Conservation (phyloP, 192 early-diverging fungal species). For the Umbelopsis sp. region DNA sequence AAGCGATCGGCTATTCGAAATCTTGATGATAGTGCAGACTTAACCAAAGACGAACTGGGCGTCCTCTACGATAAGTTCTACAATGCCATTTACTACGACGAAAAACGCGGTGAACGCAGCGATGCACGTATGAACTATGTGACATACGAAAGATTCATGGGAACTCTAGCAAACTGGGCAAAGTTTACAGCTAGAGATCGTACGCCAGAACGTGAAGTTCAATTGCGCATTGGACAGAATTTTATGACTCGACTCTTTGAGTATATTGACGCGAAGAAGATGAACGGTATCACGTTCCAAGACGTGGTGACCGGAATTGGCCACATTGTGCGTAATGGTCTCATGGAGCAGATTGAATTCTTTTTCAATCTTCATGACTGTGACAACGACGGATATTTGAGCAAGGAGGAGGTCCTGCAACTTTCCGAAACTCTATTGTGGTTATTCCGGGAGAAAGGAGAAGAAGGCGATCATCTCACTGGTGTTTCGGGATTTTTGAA, state of each 20-base stretch:
- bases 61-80: slow-evolving; percentile 91
- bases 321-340: slow-evolving; percentile 59
- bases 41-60: slow-evolving; percentile 84
- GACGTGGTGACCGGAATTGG: slow-evolving; percentile 80
- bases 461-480: slow-evolving; percentile 13
- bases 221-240: background rate
- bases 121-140: slow-evolving; percentile 65
- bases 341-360: slow-evolving; percentile 74
- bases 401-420: slow-evolving; percentile 78
- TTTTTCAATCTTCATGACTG: slow-evolving; percentile 86
- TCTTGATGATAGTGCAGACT: slow-evolving; percentile 70
- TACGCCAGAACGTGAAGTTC: background rate
- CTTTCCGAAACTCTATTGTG: slow-evolving; percentile 87
- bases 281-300: slow-evolving; percentile 50
- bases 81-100: slow-evolving; percentile 70
- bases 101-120: slow-evolving; percentile 35
- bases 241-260: slow-evolving; percentile 29
- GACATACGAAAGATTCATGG: slow-evolving; percentile 79
- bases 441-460: slow-evolving; percentile 51
- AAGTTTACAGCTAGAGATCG: slow-evolving; percentile 31
- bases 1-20: slow-evolving; percentile 89
- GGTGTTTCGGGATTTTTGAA: slow-evolving; percentile 2
- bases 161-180: slow-evolving; percentile 67
- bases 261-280: slow-evolving; percentile 20
- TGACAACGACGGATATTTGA: slow-evolving; percentile 64